A percentile compares a stretch with the other conserved stretches of the same genome.
phyloP scores from a whole-genome alignment of 192 early-diverging fungal species.

The Coemansia guatemalensis region DNA sequence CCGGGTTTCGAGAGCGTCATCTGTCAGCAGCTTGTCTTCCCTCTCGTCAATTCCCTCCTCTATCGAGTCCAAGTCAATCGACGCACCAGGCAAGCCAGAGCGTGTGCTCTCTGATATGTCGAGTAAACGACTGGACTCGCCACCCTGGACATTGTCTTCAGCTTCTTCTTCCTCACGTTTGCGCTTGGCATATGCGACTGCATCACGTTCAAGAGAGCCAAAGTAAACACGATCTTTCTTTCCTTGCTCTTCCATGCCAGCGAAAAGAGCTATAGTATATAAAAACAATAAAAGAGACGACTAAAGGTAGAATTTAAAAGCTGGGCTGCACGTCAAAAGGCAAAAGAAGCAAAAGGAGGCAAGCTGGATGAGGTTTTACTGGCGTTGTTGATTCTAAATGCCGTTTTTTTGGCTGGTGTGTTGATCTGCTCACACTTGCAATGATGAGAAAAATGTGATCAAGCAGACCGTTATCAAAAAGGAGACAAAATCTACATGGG shows the following conservation, averaged over 20 bases:
- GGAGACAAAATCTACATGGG: neutral
- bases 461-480: conserved; percentile 2
- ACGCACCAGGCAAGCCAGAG: neutral
- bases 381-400: too few relatives aligned
- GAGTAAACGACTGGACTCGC: neutral
- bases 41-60: conserved; percentile 18
- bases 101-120: conserved; percentile 6
- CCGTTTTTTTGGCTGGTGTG: too few relatives aligned
- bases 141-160: neutral
- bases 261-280: neutral
- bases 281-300: neutral
- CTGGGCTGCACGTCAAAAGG: neutral
- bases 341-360: neutral
- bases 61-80: conserved; percentile 32
- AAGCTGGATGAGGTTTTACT: neutral
- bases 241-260: conserved; percentile 7
- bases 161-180: conserved; percentile 42
- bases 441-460: neutral
- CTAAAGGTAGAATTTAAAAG: neutral
- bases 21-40: conserved; percentile 16
- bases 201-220: conserved; percentile 36
- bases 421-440: neutral
- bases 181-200: conserved; percentile 44
- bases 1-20: conserved; percentile 30
- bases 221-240: conserved; percentile 20